Evolutionary conservation across 2,329 filamentous ascomycete genomes (phyloP), one percentile per base, ranked within the genome.

Genomic region (Cordyceps sp.): DNA sequence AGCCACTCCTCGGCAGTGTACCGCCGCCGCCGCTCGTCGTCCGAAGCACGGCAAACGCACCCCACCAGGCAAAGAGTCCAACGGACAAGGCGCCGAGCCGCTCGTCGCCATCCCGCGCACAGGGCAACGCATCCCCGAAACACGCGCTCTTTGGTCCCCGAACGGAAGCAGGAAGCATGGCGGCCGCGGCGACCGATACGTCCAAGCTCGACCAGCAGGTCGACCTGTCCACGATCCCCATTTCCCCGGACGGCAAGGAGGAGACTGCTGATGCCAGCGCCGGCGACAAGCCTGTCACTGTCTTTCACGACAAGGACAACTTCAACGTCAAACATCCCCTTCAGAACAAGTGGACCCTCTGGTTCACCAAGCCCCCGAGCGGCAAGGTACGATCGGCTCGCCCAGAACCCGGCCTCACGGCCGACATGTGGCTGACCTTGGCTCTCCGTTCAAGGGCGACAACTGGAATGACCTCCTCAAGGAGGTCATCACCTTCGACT

Each of bases 301-400:
- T 98, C 45, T 98, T 98, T 65, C 86, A 98, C 55, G 85, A 96
- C 62, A 80, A 90, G 46, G 81, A 94, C 44, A 94, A 98, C 69
- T 98, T 98, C 73, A 98, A 93, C 49, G 90, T 98, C 59, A 98
- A 96, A 71, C 90, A 98, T 58, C 88, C 86, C 43, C 71, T 98
- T 38, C 86, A 93, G 71, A 81, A 94, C 67, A 80, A 82, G 54
- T 98, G 90, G 90, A 96, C 90, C 37, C 68, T 98, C 35, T 98
- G 92, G 92, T 98, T 96, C 67, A 96, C 88, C 49, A 96, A 96
- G 72, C 88, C 90, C 33, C 81, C 88, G 27, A 92, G 78, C 54
- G 86, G 85, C 63, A 94, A 92, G 78, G 85, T 90, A 59, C 37
- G 26, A 4, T 64, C 47, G 29, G 33, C 29, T 7, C 17, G 20